phyloP scores from a whole-genome alignment of 2,329 filamentous ascomycete genomes.

The Botryotinia globosa region DNA sequence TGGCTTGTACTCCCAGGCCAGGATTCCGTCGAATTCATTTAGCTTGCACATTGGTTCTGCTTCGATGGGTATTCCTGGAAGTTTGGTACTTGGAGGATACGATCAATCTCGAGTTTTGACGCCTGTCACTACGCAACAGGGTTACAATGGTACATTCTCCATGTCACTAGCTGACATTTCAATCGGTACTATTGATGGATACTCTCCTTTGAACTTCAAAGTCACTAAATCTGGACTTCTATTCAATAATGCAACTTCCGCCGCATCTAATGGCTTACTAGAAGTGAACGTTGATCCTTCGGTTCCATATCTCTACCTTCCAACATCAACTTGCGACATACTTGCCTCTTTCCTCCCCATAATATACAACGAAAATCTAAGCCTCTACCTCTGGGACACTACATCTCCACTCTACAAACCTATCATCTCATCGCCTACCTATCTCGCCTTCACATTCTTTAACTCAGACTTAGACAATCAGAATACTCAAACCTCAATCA shows the following conservation, averaged over 20 bases:
- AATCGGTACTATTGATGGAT: constrained; percentile 27
- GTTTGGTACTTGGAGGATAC: constrained; percentile 30
- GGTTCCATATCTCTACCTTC: constrained; percentile 39
- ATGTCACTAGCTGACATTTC: constrained; percentile 25
- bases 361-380: constrained; percentile 32
- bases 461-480: constrained; percentile 9
- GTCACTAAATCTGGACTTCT: constrained; percentile 24
- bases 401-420: constrained; percentile 29
- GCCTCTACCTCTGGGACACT: constrained; percentile 41
- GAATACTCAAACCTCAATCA: background rate
- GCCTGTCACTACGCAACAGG: constrained; percentile 21
- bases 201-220: constrained; percentile 24
- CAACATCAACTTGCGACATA: constrained; percentile 39
- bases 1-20: constrained; percentile 3
- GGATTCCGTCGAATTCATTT: constrained; percentile 28
- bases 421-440: constrained; percentile 40
- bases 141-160: constrained; percentile 12
- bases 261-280: constrained; percentile 22
- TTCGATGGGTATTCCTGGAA: constrained; percentile 23
- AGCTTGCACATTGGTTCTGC: constrained; percentile 30
- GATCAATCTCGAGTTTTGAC: constrained; percentile 28
- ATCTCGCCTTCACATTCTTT: constrained; percentile 40
- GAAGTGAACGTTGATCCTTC: constrained; percentile 25
- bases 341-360: constrained; percentile 39
- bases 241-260: background rate